Conservation (phyloP, 441 rosid genomes). For the Erodium trifolium region DNA sequence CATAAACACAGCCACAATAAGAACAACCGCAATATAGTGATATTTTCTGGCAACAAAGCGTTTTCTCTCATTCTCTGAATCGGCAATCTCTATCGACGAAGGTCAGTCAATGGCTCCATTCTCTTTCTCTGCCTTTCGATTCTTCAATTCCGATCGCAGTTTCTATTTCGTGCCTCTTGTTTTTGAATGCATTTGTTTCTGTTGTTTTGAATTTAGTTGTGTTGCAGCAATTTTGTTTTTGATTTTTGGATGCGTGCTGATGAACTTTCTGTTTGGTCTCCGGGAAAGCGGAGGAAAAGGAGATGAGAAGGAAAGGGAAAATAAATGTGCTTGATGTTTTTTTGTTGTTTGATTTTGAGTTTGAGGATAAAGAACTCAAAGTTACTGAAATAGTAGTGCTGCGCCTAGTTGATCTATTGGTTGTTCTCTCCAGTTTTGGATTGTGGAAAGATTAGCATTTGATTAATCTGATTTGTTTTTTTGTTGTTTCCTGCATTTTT, state of each 20-base stretch:
- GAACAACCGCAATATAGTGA: constrained; percentile 13
- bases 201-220: constrained; percentile 11
- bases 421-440: background rate
- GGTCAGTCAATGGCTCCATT: constrained; percentile 26
- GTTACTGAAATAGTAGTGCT: constrained; percentile 24
- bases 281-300: constrained; percentile 37
- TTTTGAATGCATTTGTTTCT: constrained; percentile 8
- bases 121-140: constrained; percentile 15
- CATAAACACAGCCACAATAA: constrained; percentile 11
- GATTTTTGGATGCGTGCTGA: constrained; percentile 5
- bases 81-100: constrained; percentile 21
- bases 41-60: constrained; percentile 1
- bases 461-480: constrained; percentile 14
- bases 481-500: constrained; percentile 24
- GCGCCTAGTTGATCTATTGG: background rate
- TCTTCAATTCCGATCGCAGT: constrained; percentile 5
- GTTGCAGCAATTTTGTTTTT: constrained; percentile 16
- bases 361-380: constrained; percentile 23
- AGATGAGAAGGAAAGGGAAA: constrained; percentile 10
- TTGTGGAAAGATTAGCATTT: background rate
- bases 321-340: constrained; percentile 4
- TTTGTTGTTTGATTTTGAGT: background rate
- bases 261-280: constrained; percentile 46
- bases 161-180: constrained; percentile 10
- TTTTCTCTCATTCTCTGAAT: constrained; percentile 5